These are phyloP conservation scores for Cucurbita maxima DNA, from an alignment of 306 rosid species.

Conservation along the genomic window DNA sequence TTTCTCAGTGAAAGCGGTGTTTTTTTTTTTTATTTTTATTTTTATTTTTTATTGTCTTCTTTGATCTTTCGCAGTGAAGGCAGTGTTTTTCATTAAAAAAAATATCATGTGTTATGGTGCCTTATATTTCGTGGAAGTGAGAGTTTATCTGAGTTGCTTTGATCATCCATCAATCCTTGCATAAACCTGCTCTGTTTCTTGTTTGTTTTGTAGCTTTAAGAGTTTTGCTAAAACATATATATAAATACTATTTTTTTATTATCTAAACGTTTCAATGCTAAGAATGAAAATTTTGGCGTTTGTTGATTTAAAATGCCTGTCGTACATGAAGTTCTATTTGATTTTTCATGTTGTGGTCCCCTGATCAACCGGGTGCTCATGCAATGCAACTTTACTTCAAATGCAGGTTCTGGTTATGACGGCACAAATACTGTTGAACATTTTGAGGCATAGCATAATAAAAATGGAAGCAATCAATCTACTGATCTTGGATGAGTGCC, in stretches of 20 bases:
- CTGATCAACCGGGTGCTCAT: neutral
- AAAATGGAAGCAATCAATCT: constrained; percentile 88
- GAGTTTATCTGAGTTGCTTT: neutral
- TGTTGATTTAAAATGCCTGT: neutral
- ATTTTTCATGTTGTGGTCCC: neutral
- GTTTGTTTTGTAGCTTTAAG: neutral
- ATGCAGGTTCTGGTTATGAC: constrained; percentile 95
- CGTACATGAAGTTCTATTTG: neutral
- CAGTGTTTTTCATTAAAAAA: neutral
- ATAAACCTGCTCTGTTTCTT: neutral
- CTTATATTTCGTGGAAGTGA: neutral
- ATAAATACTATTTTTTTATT: neutral
- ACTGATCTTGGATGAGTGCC: constrained; percentile 89
- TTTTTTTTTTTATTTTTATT: too few species aligned
- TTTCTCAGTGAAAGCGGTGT: too few species aligned
- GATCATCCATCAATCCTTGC: neutral
- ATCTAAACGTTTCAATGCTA: neutral
- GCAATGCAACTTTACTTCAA: neutral
- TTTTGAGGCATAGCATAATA: constrained; percentile 93
- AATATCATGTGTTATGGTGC: neutral
- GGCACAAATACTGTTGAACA: constrained; percentile 94
- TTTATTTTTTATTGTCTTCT: too few species aligned
- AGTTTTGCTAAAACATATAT: neutral
- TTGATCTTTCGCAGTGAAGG: neutral
- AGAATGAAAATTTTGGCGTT: neutral